Evolutionary conservation across 164 flowering plant species (phyloP).

Genomic region (Euptelea pleiosperma): DNA sequence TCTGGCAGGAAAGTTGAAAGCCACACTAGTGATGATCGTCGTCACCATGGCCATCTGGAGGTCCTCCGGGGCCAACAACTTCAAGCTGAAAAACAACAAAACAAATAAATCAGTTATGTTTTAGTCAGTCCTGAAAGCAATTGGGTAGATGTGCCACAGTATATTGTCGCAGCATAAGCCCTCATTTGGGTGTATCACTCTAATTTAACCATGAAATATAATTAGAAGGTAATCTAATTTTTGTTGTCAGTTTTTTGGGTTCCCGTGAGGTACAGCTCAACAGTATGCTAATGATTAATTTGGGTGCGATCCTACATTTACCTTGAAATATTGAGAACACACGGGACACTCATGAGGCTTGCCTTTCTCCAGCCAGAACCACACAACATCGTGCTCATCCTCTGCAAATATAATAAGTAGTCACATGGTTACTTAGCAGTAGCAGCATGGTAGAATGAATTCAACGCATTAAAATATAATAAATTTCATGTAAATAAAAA

Average conservation of each 20-base stretch:
- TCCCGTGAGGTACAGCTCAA: not conserved
- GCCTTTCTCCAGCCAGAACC: constrained; percentile 97
- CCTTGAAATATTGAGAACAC: constrained; percentile 70
- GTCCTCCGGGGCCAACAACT: constrained; percentile 80
- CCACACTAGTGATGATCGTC: constrained; percentile 33
- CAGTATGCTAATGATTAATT: not conserved
- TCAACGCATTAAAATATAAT: not conserved
- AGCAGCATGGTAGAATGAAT: not conserved
- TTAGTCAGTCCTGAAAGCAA: not conserved
- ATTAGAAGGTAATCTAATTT: not conserved
- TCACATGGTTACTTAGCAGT: not conserved
- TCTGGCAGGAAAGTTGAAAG: constrained; percentile 27
- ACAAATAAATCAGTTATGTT: constrained; percentile 2
- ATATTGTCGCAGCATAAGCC: not conserved
- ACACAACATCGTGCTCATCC: constrained; percentile 96
- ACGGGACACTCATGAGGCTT: constrained; percentile 87
- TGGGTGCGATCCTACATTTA: constrained; percentile 15
- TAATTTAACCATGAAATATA: not conserved
- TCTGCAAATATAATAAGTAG: constrained; percentile 24
- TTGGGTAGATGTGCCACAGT: not conserved
- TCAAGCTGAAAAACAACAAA: constrained; percentile 49
- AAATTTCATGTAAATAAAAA: not conserved
- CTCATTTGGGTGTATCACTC: not conserved
- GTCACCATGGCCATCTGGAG: constrained; percentile 32
- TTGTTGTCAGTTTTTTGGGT: not conserved